A percentile compares a stretch with the other conserved stretches of the same genome.
Evolutionary conservation across 2,329 filamentous ascomycete genomes (phyloP).

Genomic region (Cladophialophora yegresii): DNA sequence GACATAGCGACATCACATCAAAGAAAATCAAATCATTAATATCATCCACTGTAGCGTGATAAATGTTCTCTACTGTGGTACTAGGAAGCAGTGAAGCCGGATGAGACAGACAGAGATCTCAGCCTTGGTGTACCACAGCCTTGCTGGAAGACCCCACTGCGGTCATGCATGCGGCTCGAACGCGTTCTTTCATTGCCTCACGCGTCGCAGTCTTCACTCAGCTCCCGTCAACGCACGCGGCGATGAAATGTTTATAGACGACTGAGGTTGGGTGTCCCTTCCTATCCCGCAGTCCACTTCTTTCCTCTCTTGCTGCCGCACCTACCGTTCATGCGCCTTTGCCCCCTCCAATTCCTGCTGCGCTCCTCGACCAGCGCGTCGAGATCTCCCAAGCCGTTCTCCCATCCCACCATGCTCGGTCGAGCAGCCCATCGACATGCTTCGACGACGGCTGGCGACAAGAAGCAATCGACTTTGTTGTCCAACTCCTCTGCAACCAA

Average conservation of each 20-base stretch:
- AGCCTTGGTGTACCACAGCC: background rate
- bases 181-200: constrained; percentile 3
- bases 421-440: constrained; percentile 28
- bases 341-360: constrained; percentile 13
- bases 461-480: constrained; percentile 28
- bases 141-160: background rate
- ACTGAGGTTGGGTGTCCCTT: background rate
- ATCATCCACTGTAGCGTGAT: background rate
- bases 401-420: constrained; percentile 32
- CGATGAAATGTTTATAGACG: constrained; percentile 3
- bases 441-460: constrained; percentile 24
- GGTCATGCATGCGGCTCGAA: background rate
- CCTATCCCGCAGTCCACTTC: background rate
- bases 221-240: background rate
- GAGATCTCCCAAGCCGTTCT: constrained; percentile 30
- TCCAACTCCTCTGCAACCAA: constrained; percentile 29
- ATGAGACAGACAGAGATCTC: background rate
- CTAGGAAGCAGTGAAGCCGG: background rate
- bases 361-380: constrained; percentile 27
- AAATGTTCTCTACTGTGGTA: background rate
- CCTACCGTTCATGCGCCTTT: constrained; percentile 26
- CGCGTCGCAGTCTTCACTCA: constrained; percentile 4
- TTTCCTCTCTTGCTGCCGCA: background rate
- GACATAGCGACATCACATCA: constrained; percentile 2
- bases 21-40: background rate